Evolutionary conservation across 2,329 filamentous ascomycete species (phyloP).

Genomic region (Penicillium sp.): DNA sequence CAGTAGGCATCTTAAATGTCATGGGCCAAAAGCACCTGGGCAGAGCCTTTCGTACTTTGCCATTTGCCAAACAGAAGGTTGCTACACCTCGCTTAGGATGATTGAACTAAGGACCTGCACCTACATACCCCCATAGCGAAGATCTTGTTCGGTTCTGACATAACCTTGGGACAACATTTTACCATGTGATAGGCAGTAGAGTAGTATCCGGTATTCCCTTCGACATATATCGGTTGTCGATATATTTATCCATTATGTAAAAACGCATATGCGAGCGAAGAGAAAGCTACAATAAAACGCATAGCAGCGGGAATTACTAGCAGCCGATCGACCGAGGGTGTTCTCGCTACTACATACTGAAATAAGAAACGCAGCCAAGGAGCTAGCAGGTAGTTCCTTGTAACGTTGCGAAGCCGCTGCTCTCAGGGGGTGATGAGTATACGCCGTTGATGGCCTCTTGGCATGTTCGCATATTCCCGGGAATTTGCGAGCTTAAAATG

Average conservation of each 20-base stretch:
- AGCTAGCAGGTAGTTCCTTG: slow-evolving; percentile 10
- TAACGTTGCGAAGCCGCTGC: slow-evolving; percentile 4
- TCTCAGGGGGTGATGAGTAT: slow-evolving; percentile 6
- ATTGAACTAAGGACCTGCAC: not conserved
- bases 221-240: not conserved
- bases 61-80: not conserved
- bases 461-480: slow-evolving; percentile 2
- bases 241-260: not conserved
- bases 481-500: not conserved
- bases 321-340: slow-evolving; percentile 5
- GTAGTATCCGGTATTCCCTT: not conserved
- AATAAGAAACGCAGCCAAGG: slow-evolving; percentile 13
- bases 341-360: slow-evolving; percentile 3
- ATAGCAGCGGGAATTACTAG: slow-evolving; percentile 7
- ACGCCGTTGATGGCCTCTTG: not conserved
- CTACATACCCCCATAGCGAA: slow-evolving; percentile 2
- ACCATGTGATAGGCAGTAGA: not conserved
- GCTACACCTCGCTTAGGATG: slow-evolving; percentile 6
- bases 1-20: not conserved
- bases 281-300: not conserved
- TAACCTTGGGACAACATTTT: not conserved
- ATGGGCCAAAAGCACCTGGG: not conserved
- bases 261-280: not conserved
- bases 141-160: not conserved
- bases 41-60: not conserved